Conservation (phyloP, 2,329 filamentous ascomycete genomes). For the Tolypocladium paradoxum region DNA sequence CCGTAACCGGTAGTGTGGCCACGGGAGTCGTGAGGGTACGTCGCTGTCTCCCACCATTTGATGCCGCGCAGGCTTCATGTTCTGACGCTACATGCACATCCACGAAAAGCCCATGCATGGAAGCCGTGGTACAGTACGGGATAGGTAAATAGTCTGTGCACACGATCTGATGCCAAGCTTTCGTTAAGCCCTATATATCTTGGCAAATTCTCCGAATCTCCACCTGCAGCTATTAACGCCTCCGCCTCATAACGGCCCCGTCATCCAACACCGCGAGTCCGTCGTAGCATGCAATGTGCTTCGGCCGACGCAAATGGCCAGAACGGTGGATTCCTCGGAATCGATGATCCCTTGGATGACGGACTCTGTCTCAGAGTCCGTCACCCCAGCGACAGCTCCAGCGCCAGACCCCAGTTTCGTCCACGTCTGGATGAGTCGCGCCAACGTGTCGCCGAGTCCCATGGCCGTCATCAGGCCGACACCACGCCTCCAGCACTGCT, state of each 20-base stretch:
- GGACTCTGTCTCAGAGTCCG: background rate
- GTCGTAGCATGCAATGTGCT: background rate
- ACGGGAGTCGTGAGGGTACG: background rate
- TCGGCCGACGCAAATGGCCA: background rate
- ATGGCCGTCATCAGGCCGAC: background rate
- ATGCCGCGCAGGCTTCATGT: background rate
- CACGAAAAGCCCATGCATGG: no score
- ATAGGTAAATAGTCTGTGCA: no score
- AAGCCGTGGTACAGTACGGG: no score
- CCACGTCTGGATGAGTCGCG: background rate
- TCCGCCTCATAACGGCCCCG: no score
- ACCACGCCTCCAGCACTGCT: background rate
- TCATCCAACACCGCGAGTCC: background rate
- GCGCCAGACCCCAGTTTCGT: background rate
- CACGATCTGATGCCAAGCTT: background rate
- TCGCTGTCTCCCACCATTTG: background rate
- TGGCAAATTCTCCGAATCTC: background rate
- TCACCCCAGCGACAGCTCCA: background rate
- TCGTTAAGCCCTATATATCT: background rate
- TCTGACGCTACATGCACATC: no score
- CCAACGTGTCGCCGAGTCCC: background rate
- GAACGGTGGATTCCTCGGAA: background rate
- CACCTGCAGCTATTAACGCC: background rate
- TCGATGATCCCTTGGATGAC: background rate
- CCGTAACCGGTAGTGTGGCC: no score